These are phyloP conservation scores for Ascochyta pisi DNA, from an alignment of 2,329 filamentous ascomycete genomes.

Conservation along the genomic window DNA sequence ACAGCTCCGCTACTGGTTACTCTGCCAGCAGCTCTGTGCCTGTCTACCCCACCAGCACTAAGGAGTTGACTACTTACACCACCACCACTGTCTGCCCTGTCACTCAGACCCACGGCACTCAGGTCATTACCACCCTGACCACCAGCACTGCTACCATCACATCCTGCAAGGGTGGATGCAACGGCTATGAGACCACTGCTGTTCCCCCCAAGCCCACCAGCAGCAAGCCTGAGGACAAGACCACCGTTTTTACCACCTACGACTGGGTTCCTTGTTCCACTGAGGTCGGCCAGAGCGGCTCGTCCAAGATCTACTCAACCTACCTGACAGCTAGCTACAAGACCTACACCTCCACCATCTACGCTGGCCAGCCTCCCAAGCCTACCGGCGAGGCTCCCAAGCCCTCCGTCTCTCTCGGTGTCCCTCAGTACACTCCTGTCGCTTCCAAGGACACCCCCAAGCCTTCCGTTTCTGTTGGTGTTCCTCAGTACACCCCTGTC, in stretches of 20 bases:
- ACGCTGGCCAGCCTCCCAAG: constrained; percentile 24
- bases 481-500: constrained; percentile 13
- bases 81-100: constrained; percentile 31
- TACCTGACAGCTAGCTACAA: constrained; percentile 48
- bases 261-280: constrained; percentile 49
- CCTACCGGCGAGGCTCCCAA: constrained; percentile 20
- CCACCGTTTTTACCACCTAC: constrained; percentile 44
- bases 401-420: constrained; percentile 7
- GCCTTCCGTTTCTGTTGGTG: not conserved
- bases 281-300: constrained; percentile 40
- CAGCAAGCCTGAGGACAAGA: constrained; percentile 21
- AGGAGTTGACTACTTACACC: constrained; percentile 39
- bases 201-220: constrained; percentile 14
- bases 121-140: constrained; percentile 35
- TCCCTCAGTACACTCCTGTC: constrained; percentile 13
- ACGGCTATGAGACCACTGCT: constrained; percentile 16
- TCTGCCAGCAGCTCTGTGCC: constrained; percentile 14
- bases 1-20: constrained; percentile 12
- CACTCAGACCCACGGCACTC: constrained; percentile 26
- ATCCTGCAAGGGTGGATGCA: constrained; percentile 48
- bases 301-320: constrained; percentile 46
- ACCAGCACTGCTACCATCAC: constrained; percentile 50
- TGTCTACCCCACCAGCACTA: constrained; percentile 12
- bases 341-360: constrained; percentile 40
- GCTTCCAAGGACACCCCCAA: not conserved